phyloP scores from a whole-genome alignment of 1,284 basidiomycete species.

The Sporisorium graminicola region DNA sequence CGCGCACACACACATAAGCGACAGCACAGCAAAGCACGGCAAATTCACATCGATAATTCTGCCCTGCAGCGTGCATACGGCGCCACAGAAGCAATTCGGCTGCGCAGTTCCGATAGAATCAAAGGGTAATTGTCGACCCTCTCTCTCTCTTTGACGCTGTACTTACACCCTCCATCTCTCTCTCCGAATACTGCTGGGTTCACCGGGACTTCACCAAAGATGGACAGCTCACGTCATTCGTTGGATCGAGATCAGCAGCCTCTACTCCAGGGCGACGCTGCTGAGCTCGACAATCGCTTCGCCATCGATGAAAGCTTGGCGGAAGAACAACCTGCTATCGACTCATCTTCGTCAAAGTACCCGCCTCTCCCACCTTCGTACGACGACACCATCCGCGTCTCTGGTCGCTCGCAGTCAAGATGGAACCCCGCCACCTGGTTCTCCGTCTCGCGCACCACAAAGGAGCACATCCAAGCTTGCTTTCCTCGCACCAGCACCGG shows the following conservation, averaged over 20 bases:
- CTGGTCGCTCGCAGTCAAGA: constrained; percentile 20
- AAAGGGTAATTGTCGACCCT: background rate
- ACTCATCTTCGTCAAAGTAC: constrained; percentile 48
- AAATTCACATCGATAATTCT: background rate
- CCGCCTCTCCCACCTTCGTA: constrained; percentile 60
- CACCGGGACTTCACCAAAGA: constrained; percentile 5
- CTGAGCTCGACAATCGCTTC: constrained; percentile 53
- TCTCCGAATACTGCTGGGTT: background rate
- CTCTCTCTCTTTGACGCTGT: background rate
- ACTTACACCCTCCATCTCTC: background rate
- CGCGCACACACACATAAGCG: too few relatives aligned
- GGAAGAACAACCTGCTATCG: constrained; percentile 23
- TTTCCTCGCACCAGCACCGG: constrained; percentile 41
- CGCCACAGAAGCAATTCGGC: background rate
- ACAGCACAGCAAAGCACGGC: constrained; percentile 9
- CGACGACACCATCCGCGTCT: constrained; percentile 47
- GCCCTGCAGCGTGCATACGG: background rate
- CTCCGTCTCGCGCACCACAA: constrained; percentile 45
- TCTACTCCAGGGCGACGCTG: constrained; percentile 30
- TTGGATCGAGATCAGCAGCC: constrained; percentile 42
- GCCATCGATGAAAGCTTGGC: constrained; percentile 56
- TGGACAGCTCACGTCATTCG: constrained; percentile 30
- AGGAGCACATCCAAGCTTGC: constrained; percentile 53
- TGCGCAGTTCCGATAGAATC: background rate
- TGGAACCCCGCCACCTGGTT: constrained; percentile 49